Evolutionary conservation across 495 filamentous ascomycete genomes (phyloP), one percentile per base, ranked within the genome.

Genomic region (Tuber melanosporum): DNA sequence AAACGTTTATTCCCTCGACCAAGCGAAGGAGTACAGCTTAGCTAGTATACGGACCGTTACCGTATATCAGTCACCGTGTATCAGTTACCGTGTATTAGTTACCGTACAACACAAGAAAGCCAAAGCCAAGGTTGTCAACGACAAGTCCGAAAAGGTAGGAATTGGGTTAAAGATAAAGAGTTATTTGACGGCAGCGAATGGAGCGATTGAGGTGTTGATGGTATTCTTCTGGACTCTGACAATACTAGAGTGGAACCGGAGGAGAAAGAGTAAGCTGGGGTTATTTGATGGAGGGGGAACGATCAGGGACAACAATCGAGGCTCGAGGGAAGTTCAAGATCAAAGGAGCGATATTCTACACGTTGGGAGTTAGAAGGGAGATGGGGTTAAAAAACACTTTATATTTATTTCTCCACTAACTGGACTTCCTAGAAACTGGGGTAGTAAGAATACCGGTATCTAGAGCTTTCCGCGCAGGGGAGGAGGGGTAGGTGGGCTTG

Each of bases 321-420:
- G 45, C 41, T 39, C 71, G 47, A 41, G 62, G 73, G 73, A 75
- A 73, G 72, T 41, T 62, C 45, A 76, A 26, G 52, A 69, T 73
- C 71, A 74, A 74, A 66, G 49, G 52, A 32, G 52, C 32, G 12
- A 14, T 62, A 62, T n/a, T 57, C 47, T 57, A 41, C 74, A 71
- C 32, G 45, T 71, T 76, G 73, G 71, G 70, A 80, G 76, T 70
- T 73, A 76, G 46, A 76, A n/a, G 76, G 77, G 71, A 79, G 72
- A 39, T 76, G 73, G 46, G 78, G 57, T 41, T 71, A 44, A 72
- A 70, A 76, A 76, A 80, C 71, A 62, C 57, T 76, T 80, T 80
- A 79, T 80, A 80, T 76, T 74, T 71, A 62, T 73, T 79, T 80
- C 52, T 46, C 46, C 44, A 26, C 52, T 75, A 26, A 14, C 49